Evolutionary conservation across 768 basidiomycete genomes (phyloP), one percentile per base, ranked within the genome.

Genomic region (Tricholoma sp.): DNA sequence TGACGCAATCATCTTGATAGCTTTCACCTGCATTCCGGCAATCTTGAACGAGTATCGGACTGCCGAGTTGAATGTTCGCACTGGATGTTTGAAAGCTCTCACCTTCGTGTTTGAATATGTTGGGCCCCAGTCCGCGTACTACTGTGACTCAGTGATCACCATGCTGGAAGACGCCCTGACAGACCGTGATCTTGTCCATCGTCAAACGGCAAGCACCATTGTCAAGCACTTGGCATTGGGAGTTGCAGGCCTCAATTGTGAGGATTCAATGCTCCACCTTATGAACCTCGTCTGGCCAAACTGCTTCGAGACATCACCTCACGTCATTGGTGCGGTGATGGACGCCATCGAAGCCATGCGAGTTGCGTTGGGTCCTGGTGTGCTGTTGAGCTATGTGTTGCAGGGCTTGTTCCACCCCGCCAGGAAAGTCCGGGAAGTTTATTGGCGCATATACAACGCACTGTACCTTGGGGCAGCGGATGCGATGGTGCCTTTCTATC

Each of bases 101-200:
- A 95, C 97, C 1, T 99, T 98, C 80, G 92, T 99, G 53, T 99
- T 98, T 68, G 97, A 98, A 80, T 99, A 99, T 66, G 95, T 98
- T 61, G 97, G 97, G 2, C 91, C 85, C 49, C 97, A 91, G 75
- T 98, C 95, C 52, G 94, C 85, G 13, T 97, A 96, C 74, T 99
- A 98, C 69, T 89, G 88, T 66, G 93, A 98, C 72, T 97, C 94
- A 0, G 94, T 98, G 36, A 91, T 98, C 53, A 96, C 94, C 12
- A 93, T 98, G 84, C 85, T 99, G 34, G 97, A 99, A 72, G 97
- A 99, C 63, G 97, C 97, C 6, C 80, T 98, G 42, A 98, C 97
- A 28, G 97, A 99, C 69, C 89, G 97, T 55, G 97, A 99, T 68
- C 88, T 97, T 53, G 97, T 99, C 28, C 97, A 98, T 68, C 88